Percentiles rank a stretch among this genome's conserved stretches.
Conservation (phyloP, 2,329 filamentous ascomycete species). For the Geoglossum cookeanum region DNA sequence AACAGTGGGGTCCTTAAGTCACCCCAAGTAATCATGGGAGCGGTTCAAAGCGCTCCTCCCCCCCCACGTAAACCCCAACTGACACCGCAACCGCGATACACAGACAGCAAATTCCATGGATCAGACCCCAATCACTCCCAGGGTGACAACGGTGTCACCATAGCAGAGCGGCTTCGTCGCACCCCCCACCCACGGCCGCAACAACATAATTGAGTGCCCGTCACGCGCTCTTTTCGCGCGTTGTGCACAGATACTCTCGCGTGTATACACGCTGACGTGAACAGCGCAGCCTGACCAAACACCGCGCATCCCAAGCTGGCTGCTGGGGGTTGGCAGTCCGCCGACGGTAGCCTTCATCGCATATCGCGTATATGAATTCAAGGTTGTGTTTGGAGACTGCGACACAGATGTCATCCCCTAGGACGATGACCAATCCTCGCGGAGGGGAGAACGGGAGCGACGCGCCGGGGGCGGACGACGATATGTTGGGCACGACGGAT, state of each 20-base stretch:
- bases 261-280: neutral
- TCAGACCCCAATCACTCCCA: neutral
- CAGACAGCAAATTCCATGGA: neutral
- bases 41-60: neutral
- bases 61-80: neutral
- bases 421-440: neutral
- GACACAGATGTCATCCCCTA: neutral
- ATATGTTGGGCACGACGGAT: neutral
- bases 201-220: neutral
- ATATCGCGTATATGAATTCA: neutral
- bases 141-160: neutral
- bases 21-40: neutral
- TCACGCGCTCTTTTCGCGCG: conserved; percentile 1
- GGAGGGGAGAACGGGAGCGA: neutral
- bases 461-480: neutral
- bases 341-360: neutral
- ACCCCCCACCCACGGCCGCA: neutral
- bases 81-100: neutral
- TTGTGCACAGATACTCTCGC: neutral
- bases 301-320: neutral
- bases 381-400: neutral
- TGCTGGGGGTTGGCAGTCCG: neutral
- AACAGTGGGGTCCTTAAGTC: neutral
- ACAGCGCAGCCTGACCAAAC: neutral
- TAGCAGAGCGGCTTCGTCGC: no score